phyloP scores from a whole-genome alignment of 306 rosid genomes.

The Datisca glomerata region DNA sequence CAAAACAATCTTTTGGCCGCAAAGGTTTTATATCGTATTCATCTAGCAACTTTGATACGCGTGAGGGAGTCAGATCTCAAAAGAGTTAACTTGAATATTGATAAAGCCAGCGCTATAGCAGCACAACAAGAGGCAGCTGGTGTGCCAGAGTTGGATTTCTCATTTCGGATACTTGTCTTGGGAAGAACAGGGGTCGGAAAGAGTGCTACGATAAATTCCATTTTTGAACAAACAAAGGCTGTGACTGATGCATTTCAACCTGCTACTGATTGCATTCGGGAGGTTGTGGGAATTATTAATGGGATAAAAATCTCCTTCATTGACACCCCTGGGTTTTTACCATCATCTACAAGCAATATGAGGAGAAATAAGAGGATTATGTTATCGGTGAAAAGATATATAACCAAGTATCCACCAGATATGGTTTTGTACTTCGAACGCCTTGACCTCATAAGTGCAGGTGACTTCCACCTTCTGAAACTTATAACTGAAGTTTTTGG shows the following conservation, averaged over 20 bases:
- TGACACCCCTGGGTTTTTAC: conserved; percentile 90
- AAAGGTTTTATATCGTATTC: conserved; percentile 86
- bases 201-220: conserved; percentile 94
- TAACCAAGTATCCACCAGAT: conserved; percentile 82
- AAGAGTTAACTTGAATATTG: conserved; percentile 40
- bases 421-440: conserved; percentile 84
- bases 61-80: conserved; percentile 57
- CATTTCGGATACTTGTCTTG: conserved; percentile 73
- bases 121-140: conserved; percentile 55
- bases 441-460: conserved; percentile 46
- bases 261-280: conserved; percentile 66
- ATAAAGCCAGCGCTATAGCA: conserved; percentile 38
- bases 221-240: conserved; percentile 67
- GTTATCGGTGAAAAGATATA: conserved; percentile 66
- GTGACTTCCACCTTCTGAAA: conserved; percentile 50
- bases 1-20: conserved; percentile 57
- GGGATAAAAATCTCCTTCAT: conserved; percentile 61
- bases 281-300: conserved; percentile 63
- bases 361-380: conserved; percentile 73
- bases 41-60: conserved; percentile 74
- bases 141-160: conserved; percentile 46
- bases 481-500: conserved; percentile 82
- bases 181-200: conserved; percentile 98
- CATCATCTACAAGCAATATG: conserved; percentile 38
- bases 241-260: conserved; percentile 82